Evolutionary conservation across 2,329 filamentous ascomycete species (phyloP).

Genomic region (Pseudofabraea citricarpa): DNA sequence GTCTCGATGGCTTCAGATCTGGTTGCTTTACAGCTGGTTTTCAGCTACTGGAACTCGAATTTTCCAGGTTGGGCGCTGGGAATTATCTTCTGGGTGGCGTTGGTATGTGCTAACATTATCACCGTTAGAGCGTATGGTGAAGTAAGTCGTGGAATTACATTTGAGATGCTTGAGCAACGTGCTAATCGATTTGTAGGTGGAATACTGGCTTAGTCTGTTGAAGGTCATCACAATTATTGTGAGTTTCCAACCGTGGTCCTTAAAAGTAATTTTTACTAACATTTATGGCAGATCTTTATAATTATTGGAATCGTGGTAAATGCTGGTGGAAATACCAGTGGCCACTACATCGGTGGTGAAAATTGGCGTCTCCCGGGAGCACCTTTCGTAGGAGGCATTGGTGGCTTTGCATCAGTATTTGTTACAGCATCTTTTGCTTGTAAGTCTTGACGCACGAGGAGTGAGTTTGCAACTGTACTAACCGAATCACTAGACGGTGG

Average conservation of each 20-base stretch:
- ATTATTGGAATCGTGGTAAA: constrained; percentile 58
- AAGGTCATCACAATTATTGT: constrained; percentile 49
- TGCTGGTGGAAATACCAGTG: constrained; percentile 47
- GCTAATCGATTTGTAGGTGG: constrained; percentile 29
- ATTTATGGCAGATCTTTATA: constrained; percentile 47
- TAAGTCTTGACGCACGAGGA: constrained; percentile 24
- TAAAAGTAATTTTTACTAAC: not conserved
- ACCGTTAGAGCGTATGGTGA: constrained; percentile 51
- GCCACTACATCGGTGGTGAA: constrained; percentile 52
- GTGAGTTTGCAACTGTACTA: constrained; percentile 4
- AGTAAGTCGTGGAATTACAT: constrained; percentile 22
- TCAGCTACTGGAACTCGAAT: constrained; percentile 57
- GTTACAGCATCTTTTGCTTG: constrained; percentile 58
- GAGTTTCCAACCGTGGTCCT: constrained; percentile 6
- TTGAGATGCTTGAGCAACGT: not conserved
- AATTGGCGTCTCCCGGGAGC: constrained; percentile 56
- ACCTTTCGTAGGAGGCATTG: constrained; percentile 60
- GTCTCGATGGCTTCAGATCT: constrained; percentile 56
- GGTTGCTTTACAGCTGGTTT: constrained; percentile 51
- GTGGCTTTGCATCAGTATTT: constrained; percentile 61
- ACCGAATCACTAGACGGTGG: constrained; percentile 39
- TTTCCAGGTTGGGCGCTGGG: constrained; percentile 61
- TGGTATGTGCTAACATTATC: constrained; percentile 48
- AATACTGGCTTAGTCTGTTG: constrained; percentile 52
- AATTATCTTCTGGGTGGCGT: constrained; percentile 53